Evolutionary conservation across 148 eudicot genomes (phyloP), one percentile per base, ranked within the genome.

Genomic region (Amaranthus cruentus): DNA sequence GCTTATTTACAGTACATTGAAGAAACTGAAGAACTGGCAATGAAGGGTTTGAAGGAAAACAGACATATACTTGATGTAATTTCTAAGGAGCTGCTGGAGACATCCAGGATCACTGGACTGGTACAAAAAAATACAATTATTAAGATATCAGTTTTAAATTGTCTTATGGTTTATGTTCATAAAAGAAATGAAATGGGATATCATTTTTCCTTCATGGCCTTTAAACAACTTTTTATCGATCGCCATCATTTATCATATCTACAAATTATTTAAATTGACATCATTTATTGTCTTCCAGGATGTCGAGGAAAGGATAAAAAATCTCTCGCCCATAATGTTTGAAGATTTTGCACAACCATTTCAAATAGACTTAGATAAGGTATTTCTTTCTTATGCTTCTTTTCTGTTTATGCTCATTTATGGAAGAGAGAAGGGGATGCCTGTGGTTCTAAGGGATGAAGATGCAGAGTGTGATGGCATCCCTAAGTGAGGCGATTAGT

Each of bases 1-100:
- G 18, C 12, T 65, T 44, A 49, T 18, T 51, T 80, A 70, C 88
- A 93, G 98, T 90, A 89, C 82, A 89, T 93, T 75, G 89, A 90
- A 77, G 98, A 90, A 83, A 89, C 94, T 2, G 96, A 93, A 81
- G 98, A 87, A 78, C 77, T 93, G 78, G 98, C 98, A 53, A 85
- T 82, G 64, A 87, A 85, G 70, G 98, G 89, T 43, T 77, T 93
- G 84, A 81, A 78, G 83, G 86, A 84, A 77, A 93, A 93, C 78
- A 78, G 85, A 60, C 94, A 87, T 63, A 90, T 93, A 68, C 83
- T 93, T 77, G 98, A 93, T 68, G 75, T 62, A 64, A 86, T 93
- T 72, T 82, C 96, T 9, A 77, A 77, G 56, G 87, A 86, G 79
- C 84, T 93, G 63, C 75, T 93, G 47, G 84, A 89, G 71, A 86